Conservation (phyloP, 2,329 filamentous ascomycete species). For the Fusarium siculi region DNA sequence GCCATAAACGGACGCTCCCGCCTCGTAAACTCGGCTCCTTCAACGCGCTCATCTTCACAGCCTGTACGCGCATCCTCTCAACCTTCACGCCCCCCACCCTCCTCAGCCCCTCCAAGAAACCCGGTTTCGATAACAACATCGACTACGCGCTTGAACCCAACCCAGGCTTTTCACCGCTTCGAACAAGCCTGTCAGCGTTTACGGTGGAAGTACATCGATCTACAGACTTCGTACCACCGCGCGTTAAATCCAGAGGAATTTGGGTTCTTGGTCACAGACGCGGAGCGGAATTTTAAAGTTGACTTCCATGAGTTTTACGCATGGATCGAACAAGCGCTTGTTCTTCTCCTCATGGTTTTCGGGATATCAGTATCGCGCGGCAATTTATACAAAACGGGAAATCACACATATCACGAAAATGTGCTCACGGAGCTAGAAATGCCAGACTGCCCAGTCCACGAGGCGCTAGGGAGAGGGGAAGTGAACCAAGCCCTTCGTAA, state of each 20-base stretch:
- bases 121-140: not conserved
- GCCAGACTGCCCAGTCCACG: conserved; percentile 65
- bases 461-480: conserved; percentile 63
- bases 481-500: conserved; percentile 68
- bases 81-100: conserved; percentile 3
- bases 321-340: conserved; percentile 75
- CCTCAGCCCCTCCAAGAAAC: not conserved
- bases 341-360: conserved; percentile 73
- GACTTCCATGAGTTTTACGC: conserved; percentile 83
- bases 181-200: conserved; percentile 69
- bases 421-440: conserved; percentile 71
- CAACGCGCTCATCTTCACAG: conserved; percentile 22
- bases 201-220: conserved; percentile 71
- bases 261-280: conserved; percentile 55
- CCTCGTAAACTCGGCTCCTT: not conserved
- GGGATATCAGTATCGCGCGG: conserved; percentile 62
- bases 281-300: conserved; percentile 78
- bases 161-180: conserved; percentile 65
- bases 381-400: not conserved
- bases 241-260: conserved; percentile 55
- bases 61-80: conserved; percentile 12
- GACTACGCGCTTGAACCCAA: conserved; percentile 39
- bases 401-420: conserved; percentile 75
- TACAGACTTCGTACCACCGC: conserved; percentile 65
- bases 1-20: conserved; percentile 22